A percentile compares a stretch with the other conserved stretches of the same genome.
Evolutionary conservation across 768 basidiomycete genomes (phyloP).

Genomic region (Lactarius trivialis): DNA sequence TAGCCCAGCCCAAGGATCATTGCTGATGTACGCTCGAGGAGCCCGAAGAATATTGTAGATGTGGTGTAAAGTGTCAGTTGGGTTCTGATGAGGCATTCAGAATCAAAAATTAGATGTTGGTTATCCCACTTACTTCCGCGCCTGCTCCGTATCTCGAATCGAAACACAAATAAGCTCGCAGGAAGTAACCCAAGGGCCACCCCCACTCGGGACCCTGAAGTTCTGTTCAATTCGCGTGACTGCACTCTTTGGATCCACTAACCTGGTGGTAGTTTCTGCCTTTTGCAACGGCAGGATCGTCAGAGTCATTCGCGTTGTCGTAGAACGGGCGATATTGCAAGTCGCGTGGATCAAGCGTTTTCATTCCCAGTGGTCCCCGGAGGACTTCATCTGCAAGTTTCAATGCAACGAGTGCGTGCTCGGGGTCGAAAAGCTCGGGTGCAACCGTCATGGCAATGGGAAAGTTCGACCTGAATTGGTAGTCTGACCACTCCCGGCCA

Average conservation of each 20-base stretch:
- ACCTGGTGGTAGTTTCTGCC: constrained; percentile 94
- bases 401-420: constrained; percentile 74
- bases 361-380: constrained; percentile 91
- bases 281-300: constrained; percentile 80
- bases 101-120: neutral
- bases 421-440: constrained; percentile 83
- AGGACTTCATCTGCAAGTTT: constrained; percentile 74
- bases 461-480: constrained; percentile 91
- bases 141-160: constrained; percentile 64
- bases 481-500: constrained; percentile 93
- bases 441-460: constrained; percentile 96
- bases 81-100: constrained; percentile 43
- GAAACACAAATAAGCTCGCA: constrained; percentile 88
- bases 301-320: constrained; percentile 88
- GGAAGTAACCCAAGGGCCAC: constrained; percentile 93
- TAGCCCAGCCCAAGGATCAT: constrained; percentile 86
- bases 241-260: constrained; percentile 23
- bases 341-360: constrained; percentile 85
- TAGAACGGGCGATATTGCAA: constrained; percentile 86
- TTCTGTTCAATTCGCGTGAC: constrained; percentile 23
- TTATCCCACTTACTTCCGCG: constrained; percentile 42
- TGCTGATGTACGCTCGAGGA: constrained; percentile 66
- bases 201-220: constrained; percentile 86
- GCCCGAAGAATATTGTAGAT: constrained; percentile 67
- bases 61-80: constrained; percentile 66